Conservation (phyloP, 2,329 filamentous ascomycete species). For the Colletotrichum brevisporum region DNA sequence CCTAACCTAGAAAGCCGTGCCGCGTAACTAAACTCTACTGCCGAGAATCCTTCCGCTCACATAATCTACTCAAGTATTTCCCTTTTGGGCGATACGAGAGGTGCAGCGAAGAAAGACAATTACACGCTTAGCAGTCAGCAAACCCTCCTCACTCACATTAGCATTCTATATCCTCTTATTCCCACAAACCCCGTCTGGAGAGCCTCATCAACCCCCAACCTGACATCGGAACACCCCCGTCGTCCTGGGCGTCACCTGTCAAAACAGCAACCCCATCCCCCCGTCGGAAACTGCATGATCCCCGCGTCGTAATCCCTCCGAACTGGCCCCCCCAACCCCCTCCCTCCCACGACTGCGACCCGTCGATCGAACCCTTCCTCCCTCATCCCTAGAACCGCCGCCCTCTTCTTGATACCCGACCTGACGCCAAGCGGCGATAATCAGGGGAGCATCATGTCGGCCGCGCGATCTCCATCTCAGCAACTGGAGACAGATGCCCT, state of each 20-base stretch:
- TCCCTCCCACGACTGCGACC: background rate
- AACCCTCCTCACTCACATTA: background rate
- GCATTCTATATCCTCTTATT: background rate
- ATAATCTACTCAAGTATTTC: background rate
- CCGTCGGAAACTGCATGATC: constrained; percentile 31
- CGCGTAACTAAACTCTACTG: background rate
- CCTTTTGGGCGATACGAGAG: background rate
- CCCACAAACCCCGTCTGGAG: constrained; percentile 1
- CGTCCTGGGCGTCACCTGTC: constrained; percentile 21
- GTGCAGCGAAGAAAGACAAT: too few species aligned
- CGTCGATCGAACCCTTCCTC: constrained; percentile 26
- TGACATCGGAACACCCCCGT: constrained; percentile 25
- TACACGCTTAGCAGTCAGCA: background rate
- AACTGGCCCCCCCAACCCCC: background rate
- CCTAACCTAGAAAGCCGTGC: background rate
- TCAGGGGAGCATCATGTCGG: constrained; percentile 26
- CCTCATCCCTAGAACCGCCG: constrained; percentile 14
- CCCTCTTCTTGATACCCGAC: constrained; percentile 25
- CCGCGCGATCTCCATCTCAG: constrained; percentile 18
- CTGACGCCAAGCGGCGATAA: constrained; percentile 19
- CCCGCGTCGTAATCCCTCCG: constrained; percentile 29
- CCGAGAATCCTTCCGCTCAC: background rate
- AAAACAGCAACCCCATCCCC: constrained; percentile 4
- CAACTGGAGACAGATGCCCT: background rate
- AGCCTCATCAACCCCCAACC: constrained; percentile 11